A percentile compares a stretch with the other conserved stretches of the same genome.
These are phyloP conservation scores for Lindgomyces ingoldianus DNA, from an alignment of 495 filamentous ascomycete genomes.

Conservation along the genomic window DNA sequence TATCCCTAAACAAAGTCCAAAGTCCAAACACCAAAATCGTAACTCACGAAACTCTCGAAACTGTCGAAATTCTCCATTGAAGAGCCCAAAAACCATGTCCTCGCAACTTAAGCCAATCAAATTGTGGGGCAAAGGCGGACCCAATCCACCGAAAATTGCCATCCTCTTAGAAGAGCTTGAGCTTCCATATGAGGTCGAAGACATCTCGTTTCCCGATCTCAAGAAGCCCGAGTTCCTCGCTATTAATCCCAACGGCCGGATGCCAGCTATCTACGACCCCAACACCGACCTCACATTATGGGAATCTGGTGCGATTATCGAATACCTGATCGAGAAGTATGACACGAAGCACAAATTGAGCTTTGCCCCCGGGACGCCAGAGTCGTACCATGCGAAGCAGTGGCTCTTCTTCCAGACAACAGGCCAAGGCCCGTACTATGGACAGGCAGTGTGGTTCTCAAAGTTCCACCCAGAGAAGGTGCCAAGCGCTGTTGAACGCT, in stretches of 20 bases:
- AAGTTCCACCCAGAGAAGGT: constrained; percentile 59
- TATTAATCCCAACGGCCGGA: constrained; percentile 73
- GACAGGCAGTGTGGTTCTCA: constrained; percentile 61
- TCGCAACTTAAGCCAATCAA: constrained; percentile 50
- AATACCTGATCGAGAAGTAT: constrained; percentile 73
- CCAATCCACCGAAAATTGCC: constrained; percentile 67
- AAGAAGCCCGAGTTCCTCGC: constrained; percentile 58
- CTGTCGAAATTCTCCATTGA: too few species aligned
- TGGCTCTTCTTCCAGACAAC: constrained; percentile 68
- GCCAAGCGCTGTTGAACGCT: constrained; percentile 59
- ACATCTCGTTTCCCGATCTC: constrained; percentile 52
- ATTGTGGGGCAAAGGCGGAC: constrained; percentile 48
- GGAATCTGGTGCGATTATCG: constrained; percentile 73
- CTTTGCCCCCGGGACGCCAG: constrained; percentile 52
- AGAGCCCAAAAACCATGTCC: too few species aligned
- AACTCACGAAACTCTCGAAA: too few species aligned
- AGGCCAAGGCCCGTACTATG: constrained; percentile 70
- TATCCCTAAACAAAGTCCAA: too few species aligned
- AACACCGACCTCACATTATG: constrained; percentile 68
- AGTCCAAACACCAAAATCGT: too few species aligned
- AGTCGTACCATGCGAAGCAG: constrained; percentile 59
- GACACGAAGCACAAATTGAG: constrained; percentile 62
- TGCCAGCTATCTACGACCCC: constrained; percentile 65
- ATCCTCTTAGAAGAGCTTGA: constrained; percentile 65
- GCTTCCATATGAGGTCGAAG: constrained; percentile 55